These are phyloP conservation scores for Russula vinacea DNA, from an alignment of 768 basidiomycete species.

Conservation along the genomic window DNA sequence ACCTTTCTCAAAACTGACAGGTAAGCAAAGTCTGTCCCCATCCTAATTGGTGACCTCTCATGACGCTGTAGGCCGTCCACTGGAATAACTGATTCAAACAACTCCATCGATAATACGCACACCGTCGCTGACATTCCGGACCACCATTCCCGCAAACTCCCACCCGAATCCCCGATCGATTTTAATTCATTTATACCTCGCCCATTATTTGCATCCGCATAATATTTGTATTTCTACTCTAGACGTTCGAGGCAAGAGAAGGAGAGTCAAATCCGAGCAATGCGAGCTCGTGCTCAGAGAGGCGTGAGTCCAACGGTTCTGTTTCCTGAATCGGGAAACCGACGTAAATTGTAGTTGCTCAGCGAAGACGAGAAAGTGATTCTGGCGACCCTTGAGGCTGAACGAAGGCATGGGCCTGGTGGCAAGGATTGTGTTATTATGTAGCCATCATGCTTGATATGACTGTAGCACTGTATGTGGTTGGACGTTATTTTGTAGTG, in stretches of 20 bases:
- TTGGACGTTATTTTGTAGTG: background rate
- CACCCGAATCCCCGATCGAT: slow-evolving; percentile 39
- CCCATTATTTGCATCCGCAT: slow-evolving; percentile 64
- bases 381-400: slow-evolving; percentile 53
- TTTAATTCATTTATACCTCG: slow-evolving; percentile 59
- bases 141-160: slow-evolving; percentile 34
- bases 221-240: slow-evolving; percentile 39
- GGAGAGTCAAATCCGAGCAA: slow-evolving; percentile 64
- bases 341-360: slow-evolving; percentile 43
- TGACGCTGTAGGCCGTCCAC: slow-evolving; percentile 55
- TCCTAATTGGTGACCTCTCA: slow-evolving; percentile 46
- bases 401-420: slow-evolving; percentile 37
- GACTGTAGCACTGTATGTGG: background rate
- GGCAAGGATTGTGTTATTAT: slow-evolving; percentile 54
- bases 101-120: slow-evolving; percentile 31
- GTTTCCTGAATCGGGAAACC: slow-evolving; percentile 20
- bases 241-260: slow-evolving; percentile 75
- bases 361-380: slow-evolving; percentile 62
- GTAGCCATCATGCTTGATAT: slow-evolving; percentile 37
- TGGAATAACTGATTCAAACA: slow-evolving; percentile 31
- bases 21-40: slow-evolving; percentile 46
- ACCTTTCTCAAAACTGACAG: slow-evolving; percentile 54
- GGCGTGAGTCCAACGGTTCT: slow-evolving; percentile 49
- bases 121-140: slow-evolving; percentile 28
- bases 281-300: slow-evolving; percentile 71